Conservation (phyloP, 495 filamentous ascomycete genomes). For the Penicillium pulvis region DNA sequence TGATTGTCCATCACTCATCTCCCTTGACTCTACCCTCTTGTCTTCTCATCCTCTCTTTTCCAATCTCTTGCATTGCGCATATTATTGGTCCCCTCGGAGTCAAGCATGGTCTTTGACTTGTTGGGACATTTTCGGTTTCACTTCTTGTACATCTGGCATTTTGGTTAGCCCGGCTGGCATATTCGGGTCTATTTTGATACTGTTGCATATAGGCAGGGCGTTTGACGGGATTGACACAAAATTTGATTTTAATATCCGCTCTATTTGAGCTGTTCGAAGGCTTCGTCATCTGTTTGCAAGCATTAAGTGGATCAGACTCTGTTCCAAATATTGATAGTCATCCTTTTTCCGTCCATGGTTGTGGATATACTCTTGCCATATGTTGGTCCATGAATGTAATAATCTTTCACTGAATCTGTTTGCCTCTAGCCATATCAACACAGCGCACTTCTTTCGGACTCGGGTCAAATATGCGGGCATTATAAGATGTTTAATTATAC, state of each 20-base stretch:
- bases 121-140: conserved; percentile 5
- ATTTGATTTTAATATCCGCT: background rate
- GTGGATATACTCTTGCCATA: no score
- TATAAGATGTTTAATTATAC: no score
- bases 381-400: no score
- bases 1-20: conserved; percentile 12
- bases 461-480: no score
- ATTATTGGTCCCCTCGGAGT: conserved; percentile 3
- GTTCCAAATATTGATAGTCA: no score
- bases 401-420: no score
- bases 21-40: background rate
- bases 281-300: no score
- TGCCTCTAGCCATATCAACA: no score
- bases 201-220: conserved; percentile 3
- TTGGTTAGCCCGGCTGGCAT: conserved; percentile 1
- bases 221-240: conserved; percentile 1
- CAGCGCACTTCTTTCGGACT: no score
- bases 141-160: conserved; percentile 19
- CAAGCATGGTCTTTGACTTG: conserved; percentile 3
- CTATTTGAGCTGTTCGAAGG: no score
- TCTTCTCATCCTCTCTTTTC: background rate
- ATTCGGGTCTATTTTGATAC: background rate
- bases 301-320: no score
- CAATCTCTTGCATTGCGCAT: background rate
- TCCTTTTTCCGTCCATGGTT: no score